Evolutionary conservation across 306 rosid genomes (phyloP), one percentile per base, ranked within the genome.

Genomic region (Quercus engelmannii): DNA sequence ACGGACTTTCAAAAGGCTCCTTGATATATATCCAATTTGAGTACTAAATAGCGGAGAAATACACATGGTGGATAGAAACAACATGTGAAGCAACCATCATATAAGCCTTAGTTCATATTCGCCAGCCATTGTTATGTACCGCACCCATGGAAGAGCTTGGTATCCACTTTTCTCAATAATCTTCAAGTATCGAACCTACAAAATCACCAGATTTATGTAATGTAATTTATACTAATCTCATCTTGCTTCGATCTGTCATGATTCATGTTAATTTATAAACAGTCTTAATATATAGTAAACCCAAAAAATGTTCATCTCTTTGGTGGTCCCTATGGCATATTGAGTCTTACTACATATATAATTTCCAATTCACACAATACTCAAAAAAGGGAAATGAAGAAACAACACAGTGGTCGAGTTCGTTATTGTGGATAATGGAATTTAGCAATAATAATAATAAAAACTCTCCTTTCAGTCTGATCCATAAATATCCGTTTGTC

Each of bases 101-200:
- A 92, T 82, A 57, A 94, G 94, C 87, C 98, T 86, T 67, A 94
- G 81, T 89, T 94, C 98, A 67, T 94, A 94, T 92, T 94, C 98
- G 62, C 98, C 98, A 2, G 94, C 98, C 98, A 94, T 94, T 77
- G 98, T 94, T 78, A 94, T 94, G 92, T 94, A 94, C 87, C 98
- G 90, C 90, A 94, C 98, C 98, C 98, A 94, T 46, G 98, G 98
- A 83, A 94, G 98, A 79, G 98, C 97, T 79, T 93, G 98, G 87
- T 93, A 92, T 71, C 97, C 98, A 75, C 98, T 93, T 88, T 93
- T 93, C 87, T 93, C 98, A 79, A 93, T 93, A 75, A 93, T 90
- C 95, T 93, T 93, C 93, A 93, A 79, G 85, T 93, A 93, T 64
- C 98, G 94, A 81, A 93, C 97, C 97, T 91, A 79, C 83, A 80